These are phyloP conservation scores for Candolleomyces eurysporus DNA, from an alignment of 768 basidiomycete species.

Conservation along the genomic window DNA sequence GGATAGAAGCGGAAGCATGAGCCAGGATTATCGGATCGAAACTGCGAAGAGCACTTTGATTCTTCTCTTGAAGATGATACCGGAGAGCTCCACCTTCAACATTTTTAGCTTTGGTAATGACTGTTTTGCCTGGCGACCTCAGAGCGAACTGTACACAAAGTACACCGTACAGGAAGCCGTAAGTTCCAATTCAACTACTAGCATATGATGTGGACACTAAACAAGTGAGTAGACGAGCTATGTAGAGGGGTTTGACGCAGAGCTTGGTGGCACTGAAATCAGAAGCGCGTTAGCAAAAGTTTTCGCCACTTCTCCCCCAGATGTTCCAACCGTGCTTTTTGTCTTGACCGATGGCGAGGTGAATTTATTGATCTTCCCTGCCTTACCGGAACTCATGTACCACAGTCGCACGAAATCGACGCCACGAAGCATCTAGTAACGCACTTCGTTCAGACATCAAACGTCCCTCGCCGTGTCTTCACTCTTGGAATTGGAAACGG, in stretches of 20 bases:
- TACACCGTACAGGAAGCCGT: constrained; percentile 35
- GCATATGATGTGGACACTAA: too few relatives aligned
- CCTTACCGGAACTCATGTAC: background rate
- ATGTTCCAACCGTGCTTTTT: constrained; percentile 48
- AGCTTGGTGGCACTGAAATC: constrained; percentile 55
- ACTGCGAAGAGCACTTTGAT: constrained; percentile 46
- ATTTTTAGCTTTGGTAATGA: constrained; percentile 49
- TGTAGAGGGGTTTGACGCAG: constrained; percentile 37
- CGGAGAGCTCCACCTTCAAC: constrained; percentile 48
- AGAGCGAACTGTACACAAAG: constrained; percentile 31
- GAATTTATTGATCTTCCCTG: constrained; percentile 4
- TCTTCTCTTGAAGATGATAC: constrained; percentile 50
- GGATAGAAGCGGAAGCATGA: constrained; percentile 60
- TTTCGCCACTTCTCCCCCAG: constrained; percentile 29
- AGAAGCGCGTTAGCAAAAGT: constrained; percentile 36
- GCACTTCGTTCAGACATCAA: constrained; percentile 29
- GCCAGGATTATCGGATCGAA: constrained; percentile 29
- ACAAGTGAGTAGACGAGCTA: constrained; percentile 30
- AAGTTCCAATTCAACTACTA: constrained; percentile 15
- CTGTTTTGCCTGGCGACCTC: constrained; percentile 31
- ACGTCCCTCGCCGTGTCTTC: constrained; percentile 48
- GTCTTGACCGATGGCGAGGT: constrained; percentile 60
- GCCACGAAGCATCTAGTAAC: constrained; percentile 21
- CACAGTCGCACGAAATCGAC: constrained; percentile 21
- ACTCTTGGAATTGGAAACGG: constrained; percentile 54